Percentiles rank a stretch among this genome's conserved stretches.
These are phyloP conservation scores for Leishmania mexicana DNA, from an alignment of 208 protist genomes.

Conservation along the genomic window DNA sequence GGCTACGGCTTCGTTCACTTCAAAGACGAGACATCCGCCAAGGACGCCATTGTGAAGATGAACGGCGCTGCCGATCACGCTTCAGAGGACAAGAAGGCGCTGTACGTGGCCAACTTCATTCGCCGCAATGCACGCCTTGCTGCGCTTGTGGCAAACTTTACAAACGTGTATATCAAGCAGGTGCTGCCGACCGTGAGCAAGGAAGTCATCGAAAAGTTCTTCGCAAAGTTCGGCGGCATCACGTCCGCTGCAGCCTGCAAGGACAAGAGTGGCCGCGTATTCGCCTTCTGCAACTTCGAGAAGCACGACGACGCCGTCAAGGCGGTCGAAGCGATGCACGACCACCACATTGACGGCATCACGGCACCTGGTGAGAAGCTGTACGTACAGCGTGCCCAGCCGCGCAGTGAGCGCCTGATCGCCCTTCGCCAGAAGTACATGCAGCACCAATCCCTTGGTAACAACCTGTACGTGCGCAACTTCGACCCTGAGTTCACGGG, in stretches of 20 bases:
- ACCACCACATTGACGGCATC: slow-evolving; percentile 85
- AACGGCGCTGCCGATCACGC: slow-evolving; percentile 96
- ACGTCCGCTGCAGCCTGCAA: slow-evolving; percentile 90
- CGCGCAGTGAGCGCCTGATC: slow-evolving; percentile 88
- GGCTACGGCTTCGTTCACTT: slow-evolving; percentile 99
- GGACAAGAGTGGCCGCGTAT: slow-evolving; percentile 92
- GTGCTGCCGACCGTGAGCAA: slow-evolving; percentile 91
- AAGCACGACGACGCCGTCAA: slow-evolving; percentile 95
- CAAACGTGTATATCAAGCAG: slow-evolving; percentile 99
- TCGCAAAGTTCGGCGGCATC: slow-evolving; percentile 95
- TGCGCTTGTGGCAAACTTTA: slow-evolving; percentile 95
- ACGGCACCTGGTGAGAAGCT: slow-evolving; percentile 78
- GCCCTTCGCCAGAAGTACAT: slow-evolving; percentile 91
- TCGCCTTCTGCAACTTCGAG: slow-evolving; percentile 99
- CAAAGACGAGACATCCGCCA: slow-evolving; percentile 95
- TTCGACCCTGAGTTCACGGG: slow-evolving; percentile 97
- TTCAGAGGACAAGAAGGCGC: slow-evolving; percentile 88
- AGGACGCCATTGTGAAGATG: slow-evolving; percentile 96
- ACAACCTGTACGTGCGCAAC: slow-evolving; percentile 99
- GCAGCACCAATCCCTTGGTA: slow-evolving; percentile 90
- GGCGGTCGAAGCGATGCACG: slow-evolving; percentile 92
- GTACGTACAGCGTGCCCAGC: slow-evolving; percentile 90
- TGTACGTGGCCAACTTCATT: slow-evolving; percentile 97
- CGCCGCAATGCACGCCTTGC: slow-evolving; percentile 93
- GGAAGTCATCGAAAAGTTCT: slow-evolving; percentile 93